Conservation (phyloP, 192 early-diverging fungal genomes). For the Coemansia reversa region DNA sequence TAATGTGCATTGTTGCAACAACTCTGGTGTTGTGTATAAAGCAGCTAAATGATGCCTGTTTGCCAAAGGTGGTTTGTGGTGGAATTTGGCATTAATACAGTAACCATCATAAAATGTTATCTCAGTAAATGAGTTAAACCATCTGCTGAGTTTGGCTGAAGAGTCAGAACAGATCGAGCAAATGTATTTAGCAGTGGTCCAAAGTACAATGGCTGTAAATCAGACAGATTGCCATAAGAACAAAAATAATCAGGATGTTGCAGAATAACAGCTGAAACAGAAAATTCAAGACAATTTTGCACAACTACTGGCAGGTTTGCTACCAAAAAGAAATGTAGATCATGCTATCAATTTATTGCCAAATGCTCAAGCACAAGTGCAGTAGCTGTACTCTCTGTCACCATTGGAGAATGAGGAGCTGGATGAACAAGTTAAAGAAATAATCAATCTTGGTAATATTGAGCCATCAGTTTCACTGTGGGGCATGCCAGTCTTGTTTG, state of each 20-base stretch:
- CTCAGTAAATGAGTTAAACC: neutral
- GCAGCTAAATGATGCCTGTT: neutral
- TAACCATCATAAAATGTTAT: neutral
- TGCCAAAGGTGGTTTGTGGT: neutral
- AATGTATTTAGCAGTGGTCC: neutral
- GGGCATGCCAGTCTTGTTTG: no score
- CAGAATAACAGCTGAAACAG: no score
- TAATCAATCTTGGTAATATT: neutral
- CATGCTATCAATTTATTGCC: constrained; percentile 4
- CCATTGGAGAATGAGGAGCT: neutral
- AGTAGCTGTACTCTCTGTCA: neutral
- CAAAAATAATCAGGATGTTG: no score
- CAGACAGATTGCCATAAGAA: no score
- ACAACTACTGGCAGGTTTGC: neutral
- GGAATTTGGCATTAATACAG: neutral
- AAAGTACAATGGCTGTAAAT: neutral
- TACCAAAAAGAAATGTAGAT: neutral
- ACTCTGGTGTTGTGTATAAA: neutral
- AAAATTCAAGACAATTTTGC: neutral
- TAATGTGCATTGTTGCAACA: neutral
- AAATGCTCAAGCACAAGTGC: neutral
- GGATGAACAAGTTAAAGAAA: neutral
- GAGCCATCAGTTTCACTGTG: no score
- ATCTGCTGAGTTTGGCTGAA: no score
- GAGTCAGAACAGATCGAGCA: no score